Evolutionary conservation across 352 stramenopile genomes (phyloP), one percentile per base, ranked within the genome.

Genomic region (Phytophthora podocarpi): DNA sequence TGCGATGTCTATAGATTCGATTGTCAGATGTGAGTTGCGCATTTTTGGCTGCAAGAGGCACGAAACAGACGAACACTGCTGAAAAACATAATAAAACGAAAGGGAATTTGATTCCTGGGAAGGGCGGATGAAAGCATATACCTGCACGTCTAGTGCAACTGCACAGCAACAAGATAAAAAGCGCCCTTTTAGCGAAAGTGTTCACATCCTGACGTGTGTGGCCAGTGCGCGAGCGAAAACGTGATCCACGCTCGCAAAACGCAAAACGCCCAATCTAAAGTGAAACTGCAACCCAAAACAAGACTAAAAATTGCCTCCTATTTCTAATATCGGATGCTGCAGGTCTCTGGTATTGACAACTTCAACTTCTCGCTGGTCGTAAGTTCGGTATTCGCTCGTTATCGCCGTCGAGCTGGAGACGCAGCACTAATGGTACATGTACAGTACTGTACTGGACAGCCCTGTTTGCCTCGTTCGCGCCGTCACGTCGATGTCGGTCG

Each of bases 291-390:
- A n/a, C n/a, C n/a, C n/a, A n/a, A n/a, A n/a, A n/a, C n/a, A n/a
- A n/a, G n/a, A n/a, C n/a, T n/a, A n/a, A n/a, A n/a, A n/a, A n/a
- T n/a, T n/a, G n/a, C n/a, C 49, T 36, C 36, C 24, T 35, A 55
- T 43, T 0, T 12, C 51, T 2, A 12, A 42, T 49, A 60, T 61
- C 15, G 49, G 10, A 48, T 48, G 34, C 3, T 53, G 23, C 37
- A 64, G 45, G 30, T 50, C 6, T 16, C 13, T 24, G 6, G 15
- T n/a, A n/a, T n/a, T n/a, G n/a, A n/a, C n/a, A n/a, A 65, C 62
- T 70, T 61, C 55, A 70, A 57, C 62, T 66, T 66, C 28, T 53
- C 62, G 55, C 34, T 66, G 41, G 55, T 66, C 62, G 61, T 48
- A 70, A 45, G 37, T 49, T 31, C 4, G 32, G 30, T 10, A 12